Evolutionary conservation across 2,329 filamentous ascomycete genomes (phyloP), one percentile per base, ranked within the genome.

Genomic region (Aspergillus awamori): DNA sequence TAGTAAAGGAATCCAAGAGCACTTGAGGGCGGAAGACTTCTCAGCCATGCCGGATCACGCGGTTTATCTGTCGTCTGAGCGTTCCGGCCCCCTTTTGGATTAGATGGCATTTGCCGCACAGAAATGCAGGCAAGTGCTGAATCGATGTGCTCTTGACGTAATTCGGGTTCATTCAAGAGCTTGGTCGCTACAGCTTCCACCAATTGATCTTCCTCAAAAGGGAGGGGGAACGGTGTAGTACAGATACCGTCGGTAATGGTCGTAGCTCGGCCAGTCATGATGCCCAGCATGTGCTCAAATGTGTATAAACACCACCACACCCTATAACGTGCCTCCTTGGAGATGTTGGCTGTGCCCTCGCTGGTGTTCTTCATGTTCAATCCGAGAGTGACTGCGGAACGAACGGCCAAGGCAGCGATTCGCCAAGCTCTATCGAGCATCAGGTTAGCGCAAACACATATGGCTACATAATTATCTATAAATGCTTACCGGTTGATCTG

Each of bases 271-370:
- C 79, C 79, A n/a, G 79, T 81, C 77, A 81, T 79, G 59, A 78
- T 72, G 15, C 77, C 77, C 38, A 81, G 72, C 36, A 77, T 72
- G 57, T 80, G 78, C 64, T 81, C 79, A 45, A 81, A 75, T 2
- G 72, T 73, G 57, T 80, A 79, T 2, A 81, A 66, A 57, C 77
- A 78, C 76, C 78, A 81, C 79, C 79, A 81, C 3, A 80, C 75
- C 53, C 76, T 73, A 59, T 80, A 80, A n/a, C 79, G 77, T 52
- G 76, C 73, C 65, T 80, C 78, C 62, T 80, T 81, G 26, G 77
- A 74, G n/a, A 74, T 65, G 59, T 74, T 70, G 0, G 76, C 67
- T 1, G 78, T 76, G 4, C 67, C 68, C 28, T 69, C 67, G 45
- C 76, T 79, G 22, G 73, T 74, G 57, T 75, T 81, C 55, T 75